phyloP scores from a whole-genome alignment of 2,329 filamentous ascomycete genomes.

The Penicillium sp. region DNA sequence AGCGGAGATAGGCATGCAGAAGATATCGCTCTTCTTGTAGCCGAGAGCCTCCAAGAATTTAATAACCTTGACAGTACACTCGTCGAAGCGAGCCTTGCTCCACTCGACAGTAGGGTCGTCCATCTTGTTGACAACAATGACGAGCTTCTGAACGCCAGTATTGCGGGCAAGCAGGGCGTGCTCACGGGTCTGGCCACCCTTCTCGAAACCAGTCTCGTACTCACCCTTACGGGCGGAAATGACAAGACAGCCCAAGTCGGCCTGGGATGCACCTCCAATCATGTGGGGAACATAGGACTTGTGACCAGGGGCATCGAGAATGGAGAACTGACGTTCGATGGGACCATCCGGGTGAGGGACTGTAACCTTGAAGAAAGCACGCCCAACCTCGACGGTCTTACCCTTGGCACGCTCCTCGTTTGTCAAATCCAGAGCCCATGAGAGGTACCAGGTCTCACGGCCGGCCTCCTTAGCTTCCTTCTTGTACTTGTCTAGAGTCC shows the following conservation, averaged over 20 bases:
- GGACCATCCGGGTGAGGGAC: conserved; percentile 42
- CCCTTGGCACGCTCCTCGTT: conserved; percentile 96
- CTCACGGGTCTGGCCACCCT: conserved; percentile 94
- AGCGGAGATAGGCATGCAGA: conserved; percentile 95
- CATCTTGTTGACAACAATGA: conserved; percentile 97
- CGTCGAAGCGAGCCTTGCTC: conserved; percentile 89
- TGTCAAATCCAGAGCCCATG: conserved; percentile 95
- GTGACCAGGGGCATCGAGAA: conserved; percentile 94
- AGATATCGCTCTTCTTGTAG: conserved; percentile 93
- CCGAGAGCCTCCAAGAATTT: conserved; percentile 89
- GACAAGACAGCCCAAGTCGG: conserved; percentile 91
- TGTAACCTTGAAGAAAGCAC: conserved; percentile 88
- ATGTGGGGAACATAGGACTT: conserved; percentile 98
- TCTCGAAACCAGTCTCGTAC: conserved; percentile 98
- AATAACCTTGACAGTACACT: conserved; percentile 86
- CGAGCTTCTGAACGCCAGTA: conserved; percentile 94
- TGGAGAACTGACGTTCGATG: conserved; percentile 92
- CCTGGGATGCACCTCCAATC: conserved; percentile 93
- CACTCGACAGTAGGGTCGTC: conserved; percentile 95
- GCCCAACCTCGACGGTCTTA: conserved; percentile 96
- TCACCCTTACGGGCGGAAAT: conserved; percentile 97
- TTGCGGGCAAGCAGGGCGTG: conserved; percentile 98
- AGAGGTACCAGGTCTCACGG: conserved; percentile 97
- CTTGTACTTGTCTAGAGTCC: conserved; percentile 98
- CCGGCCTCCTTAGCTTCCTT: conserved; percentile 93